Percentiles rank a stretch among this genome's conserved stretches.
Evolutionary conservation across 2,329 filamentous ascomycete genomes (phyloP).

Genomic region (Ophiocordyceps robertsii): DNA sequence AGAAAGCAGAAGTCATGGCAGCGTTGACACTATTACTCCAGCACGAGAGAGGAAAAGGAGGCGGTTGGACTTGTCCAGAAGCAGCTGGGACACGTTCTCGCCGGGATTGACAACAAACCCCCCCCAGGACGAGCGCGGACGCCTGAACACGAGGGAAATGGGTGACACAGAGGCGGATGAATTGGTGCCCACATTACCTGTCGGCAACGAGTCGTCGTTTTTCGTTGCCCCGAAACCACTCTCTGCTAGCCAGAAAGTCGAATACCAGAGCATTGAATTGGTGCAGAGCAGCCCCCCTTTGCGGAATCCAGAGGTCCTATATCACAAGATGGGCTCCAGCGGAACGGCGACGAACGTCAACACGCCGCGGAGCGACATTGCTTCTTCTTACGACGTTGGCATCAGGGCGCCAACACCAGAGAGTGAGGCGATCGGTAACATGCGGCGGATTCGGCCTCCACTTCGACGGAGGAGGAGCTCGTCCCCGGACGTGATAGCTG

Average conservation of each 20-base stretch:
- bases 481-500: slow-evolving; percentile 7
- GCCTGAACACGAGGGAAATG: neutral
- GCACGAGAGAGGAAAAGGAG: slow-evolving; percentile 10
- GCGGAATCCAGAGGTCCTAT: neutral
- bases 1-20: neutral
- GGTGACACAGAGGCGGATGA: slow-evolving; percentile 1
- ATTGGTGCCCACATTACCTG: slow-evolving; percentile 6
- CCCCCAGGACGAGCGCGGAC: slow-evolving; percentile 1
- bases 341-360: slow-evolving; percentile 22
- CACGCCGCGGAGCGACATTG: slow-evolving; percentile 15
- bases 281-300: slow-evolving; percentile 6
- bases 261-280: slow-evolving; percentile 17
- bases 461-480: slow-evolving; percentile 3
- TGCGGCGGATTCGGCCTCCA: neutral
- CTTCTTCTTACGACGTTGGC: slow-evolving; percentile 13
- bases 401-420: slow-evolving; percentile 1
- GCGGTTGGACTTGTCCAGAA: slow-evolving; percentile 6
- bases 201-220: slow-evolving; percentile 15
- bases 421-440: slow-evolving; percentile 1
- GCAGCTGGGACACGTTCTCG: neutral
- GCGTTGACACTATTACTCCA: neutral
- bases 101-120: slow-evolving; percentile 2
- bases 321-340: slow-evolving; percentile 12
- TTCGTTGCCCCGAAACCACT: slow-evolving; percentile 19
- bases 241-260: slow-evolving; percentile 22